Evolutionary conservation across 1,284 basidiomycete genomes (phyloP), one percentile per base, ranked within the genome.

Genomic region (Rhodotorula sp.): DNA sequence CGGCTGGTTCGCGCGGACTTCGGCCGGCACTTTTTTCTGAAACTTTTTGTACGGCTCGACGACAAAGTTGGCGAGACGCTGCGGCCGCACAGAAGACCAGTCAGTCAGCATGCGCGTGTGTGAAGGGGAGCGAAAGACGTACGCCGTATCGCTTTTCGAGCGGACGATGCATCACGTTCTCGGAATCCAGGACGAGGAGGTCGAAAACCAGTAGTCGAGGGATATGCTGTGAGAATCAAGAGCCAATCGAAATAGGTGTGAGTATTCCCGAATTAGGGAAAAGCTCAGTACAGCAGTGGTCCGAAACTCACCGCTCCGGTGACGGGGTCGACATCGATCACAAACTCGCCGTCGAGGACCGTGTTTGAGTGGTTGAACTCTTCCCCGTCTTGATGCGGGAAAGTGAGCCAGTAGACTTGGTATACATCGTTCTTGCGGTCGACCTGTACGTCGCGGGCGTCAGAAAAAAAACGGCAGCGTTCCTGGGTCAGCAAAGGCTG

Each of bases 341-440:
- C 93, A 46, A 99, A 87, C 80, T 99, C 97, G 60, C 93, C 97
- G 80, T 99, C 97, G 23, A 99, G 82, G 15, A 99, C 84, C 0
- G 93, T 93, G 79, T 91, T 90, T 70, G 87, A 85, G 49, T 79
- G 77, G 23, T 88, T 89, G 61, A 83, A 85, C 75, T 84, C 83
- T 26, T 85, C 87, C 65, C 88, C 85, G 75, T 90, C 90, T 78
- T 90, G 89, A 79, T 94, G 91, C 8, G 96, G 94, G 79, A 99
- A 98, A 82, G 87, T 90, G 62, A 99, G 84, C 5, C 90, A 90
- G 29, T 83, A 80, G 14, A 93, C 82, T 76, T 87, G 81, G 75
- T 90, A 90, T 81, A 95, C 99, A 8, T 86, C 84, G 78, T 99
- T 96, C 80, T 96, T 93, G 67, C 97, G 89, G 84, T 99, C 95